A percentile compares a stretch with the other conserved stretches of the same genome.
phyloP scores from a whole-genome alignment of 208 protist species.

The Angomonas ambiguus region DNA sequence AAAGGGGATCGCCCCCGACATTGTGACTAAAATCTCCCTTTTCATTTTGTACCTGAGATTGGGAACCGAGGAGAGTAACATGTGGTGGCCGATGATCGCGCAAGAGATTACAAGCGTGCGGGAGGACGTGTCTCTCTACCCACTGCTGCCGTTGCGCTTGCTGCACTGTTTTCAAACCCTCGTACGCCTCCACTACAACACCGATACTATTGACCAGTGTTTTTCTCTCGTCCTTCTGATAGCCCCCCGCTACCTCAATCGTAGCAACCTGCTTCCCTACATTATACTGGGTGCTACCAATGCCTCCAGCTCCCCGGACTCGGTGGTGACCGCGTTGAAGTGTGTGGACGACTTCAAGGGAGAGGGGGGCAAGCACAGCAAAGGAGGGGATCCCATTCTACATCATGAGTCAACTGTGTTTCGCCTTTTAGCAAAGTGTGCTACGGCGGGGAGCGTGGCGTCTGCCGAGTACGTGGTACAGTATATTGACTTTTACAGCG shows the following conservation, averaged over 20 bases:
- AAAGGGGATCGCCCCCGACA: constrained; percentile 44
- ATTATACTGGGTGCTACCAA: constrained; percentile 67
- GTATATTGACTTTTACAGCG: constrained; percentile 27
- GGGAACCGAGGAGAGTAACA: constrained; percentile 36
- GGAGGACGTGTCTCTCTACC: constrained; percentile 26
- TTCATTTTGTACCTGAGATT: constrained; percentile 84
- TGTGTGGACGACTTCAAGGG: not conserved
- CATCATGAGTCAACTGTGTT: constrained; percentile 69
- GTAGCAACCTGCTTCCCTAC: constrained; percentile 63
- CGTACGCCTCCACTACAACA: constrained; percentile 69
- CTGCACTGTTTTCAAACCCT: constrained; percentile 83
- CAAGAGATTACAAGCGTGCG: constrained; percentile 38
- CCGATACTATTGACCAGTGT: constrained; percentile 51
- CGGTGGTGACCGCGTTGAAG: constrained; percentile 46
- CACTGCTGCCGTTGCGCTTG: constrained; percentile 61
- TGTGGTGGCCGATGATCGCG: constrained; percentile 62
- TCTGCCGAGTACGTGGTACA: constrained; percentile 34
- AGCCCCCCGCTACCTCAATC: constrained; percentile 35
- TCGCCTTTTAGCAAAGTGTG: constrained; percentile 77
- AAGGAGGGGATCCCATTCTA: constrained; percentile 27
- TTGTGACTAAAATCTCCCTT: constrained; percentile 76
- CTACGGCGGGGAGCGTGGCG: constrained; percentile 43
- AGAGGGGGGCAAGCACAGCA: not conserved
- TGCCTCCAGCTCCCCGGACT: constrained; percentile 41
- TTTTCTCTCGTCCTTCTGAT: constrained; percentile 48